Percentiles rank a stretch among this genome's conserved stretches.
phyloP scores from a whole-genome alignment of 2,329 filamentous ascomycete genomes.

The Pseudocercospora eumusae region DNA sequence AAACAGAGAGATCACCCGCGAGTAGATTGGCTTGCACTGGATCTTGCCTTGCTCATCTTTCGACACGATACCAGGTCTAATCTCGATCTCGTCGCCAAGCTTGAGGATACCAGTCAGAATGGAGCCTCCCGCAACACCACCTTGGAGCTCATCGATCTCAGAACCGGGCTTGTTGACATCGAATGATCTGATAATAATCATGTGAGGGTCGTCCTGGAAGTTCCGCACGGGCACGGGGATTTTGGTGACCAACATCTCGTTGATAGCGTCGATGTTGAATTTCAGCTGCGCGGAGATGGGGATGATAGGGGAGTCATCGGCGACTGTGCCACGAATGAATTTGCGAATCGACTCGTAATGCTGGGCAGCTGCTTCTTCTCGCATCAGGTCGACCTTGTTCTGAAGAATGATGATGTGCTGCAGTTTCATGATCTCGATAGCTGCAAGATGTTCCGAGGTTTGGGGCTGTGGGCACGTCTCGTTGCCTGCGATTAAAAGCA shows the following conservation, averaged over 20 bases:
- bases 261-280: conserved; percentile 98
- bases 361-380: conserved; percentile 87
- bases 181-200: conserved; percentile 99
- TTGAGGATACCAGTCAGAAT: conserved; percentile 97
- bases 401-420: conserved; percentile 99
- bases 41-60: conserved; percentile 92
- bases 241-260: conserved; percentile 91
- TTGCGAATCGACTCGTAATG: conserved; percentile 98
- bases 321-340: conserved; percentile 96
- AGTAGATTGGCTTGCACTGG: conserved; percentile 96
- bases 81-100: conserved; percentile 97
- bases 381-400: conserved; percentile 99
- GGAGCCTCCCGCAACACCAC: conserved; percentile 94
- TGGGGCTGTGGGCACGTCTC: conserved; percentile 98
- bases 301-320: conserved; percentile 91
- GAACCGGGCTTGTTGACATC: conserved; percentile 99
- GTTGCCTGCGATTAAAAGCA: conserved; percentile 95
- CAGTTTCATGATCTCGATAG: conserved; percentile 99
- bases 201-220: conserved; percentile 89
- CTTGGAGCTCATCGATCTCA: conserved; percentile 97
- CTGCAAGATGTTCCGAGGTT: conserved; percentile 96
- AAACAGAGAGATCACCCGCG: conserved; percentile 89
- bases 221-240: conserved; percentile 91
- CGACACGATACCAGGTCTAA: conserved; percentile 95
- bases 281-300: conserved; percentile 97